These are phyloP conservation scores for Porogramme epimiltina DNA, from an alignment of 1,284 basidiomycete genomes.

Conservation along the genomic window DNA sequence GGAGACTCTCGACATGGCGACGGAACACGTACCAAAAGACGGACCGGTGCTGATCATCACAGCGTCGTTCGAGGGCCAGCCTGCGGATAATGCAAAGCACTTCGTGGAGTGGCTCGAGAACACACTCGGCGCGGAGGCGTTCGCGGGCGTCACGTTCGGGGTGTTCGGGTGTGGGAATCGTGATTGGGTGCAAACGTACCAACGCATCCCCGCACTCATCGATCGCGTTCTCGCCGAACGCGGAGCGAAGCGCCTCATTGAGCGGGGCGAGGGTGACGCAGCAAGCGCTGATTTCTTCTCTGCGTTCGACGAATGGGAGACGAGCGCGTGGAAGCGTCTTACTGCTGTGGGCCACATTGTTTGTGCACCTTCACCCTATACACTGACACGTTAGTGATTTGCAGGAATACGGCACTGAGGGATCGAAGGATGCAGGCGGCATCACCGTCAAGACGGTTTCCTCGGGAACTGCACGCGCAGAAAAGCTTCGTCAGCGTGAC, in stretches of 20 bases:
- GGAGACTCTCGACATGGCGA: conserved; percentile 44
- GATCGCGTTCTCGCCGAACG: conserved; percentile 40
- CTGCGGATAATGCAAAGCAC: conserved; percentile 49
- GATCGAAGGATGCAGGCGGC: conserved; percentile 6
- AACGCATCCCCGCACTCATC: conserved; percentile 47
- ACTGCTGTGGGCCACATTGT: conserved; percentile 28
- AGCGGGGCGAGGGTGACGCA: conserved; percentile 47
- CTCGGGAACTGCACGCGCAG: conserved; percentile 37
- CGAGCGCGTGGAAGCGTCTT: conserved; percentile 41
- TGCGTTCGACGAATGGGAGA: conserved; percentile 47
- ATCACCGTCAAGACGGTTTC: conserved; percentile 38
- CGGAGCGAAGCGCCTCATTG: conserved; percentile 43
- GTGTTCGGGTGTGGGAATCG: conserved; percentile 57
- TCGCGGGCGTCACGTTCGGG: conserved; percentile 41
- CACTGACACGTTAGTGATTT: not conserved
- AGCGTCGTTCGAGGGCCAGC: conserved; percentile 52
- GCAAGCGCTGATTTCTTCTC: conserved; percentile 46
- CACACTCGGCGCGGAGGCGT: conserved; percentile 25
- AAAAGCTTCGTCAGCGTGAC: conserved; percentile 43
- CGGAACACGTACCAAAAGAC: conserved; percentile 42
- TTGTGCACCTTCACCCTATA: not conserved
- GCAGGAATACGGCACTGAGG: conserved; percentile 33
- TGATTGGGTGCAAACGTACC: conserved; percentile 54
- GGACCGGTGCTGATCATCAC: conserved; percentile 51
- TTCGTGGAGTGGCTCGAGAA: conserved; percentile 44